These are phyloP conservation scores for Paxillus involutus DNA, from an alignment of 768 basidiomycete genomes.

Conservation along the genomic window DNA sequence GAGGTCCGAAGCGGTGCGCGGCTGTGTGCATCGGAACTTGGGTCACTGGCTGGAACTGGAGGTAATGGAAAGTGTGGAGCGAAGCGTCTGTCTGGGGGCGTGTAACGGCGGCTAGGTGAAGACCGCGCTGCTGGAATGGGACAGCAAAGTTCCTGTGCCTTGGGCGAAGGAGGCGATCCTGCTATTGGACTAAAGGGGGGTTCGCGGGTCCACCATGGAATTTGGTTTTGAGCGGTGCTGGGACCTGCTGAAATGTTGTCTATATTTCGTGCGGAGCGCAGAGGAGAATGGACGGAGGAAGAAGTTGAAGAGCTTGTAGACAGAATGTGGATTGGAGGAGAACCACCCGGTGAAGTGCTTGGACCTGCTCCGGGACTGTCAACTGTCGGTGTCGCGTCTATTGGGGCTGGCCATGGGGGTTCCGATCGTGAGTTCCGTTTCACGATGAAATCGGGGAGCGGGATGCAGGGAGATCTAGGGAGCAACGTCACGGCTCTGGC, in stretches of 20 bases:
- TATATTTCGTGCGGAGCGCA: constrained; percentile 1
- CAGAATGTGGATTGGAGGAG: neutral
- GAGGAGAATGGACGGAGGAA: constrained; percentile 1
- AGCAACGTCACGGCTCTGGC: constrained; percentile 30
- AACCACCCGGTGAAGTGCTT: neutral
- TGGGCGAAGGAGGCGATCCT: neutral
- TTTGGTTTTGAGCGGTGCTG: neutral
- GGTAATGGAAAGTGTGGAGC: constrained; percentile 18
- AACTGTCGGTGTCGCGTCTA: neutral
- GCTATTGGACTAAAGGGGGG: no score
- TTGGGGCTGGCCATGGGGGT: neutral
- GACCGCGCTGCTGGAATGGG: neutral
- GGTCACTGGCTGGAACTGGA: constrained; percentile 17
- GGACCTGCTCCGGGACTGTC: neutral
- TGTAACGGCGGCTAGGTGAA: constrained; percentile 4
- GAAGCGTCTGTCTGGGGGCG: constrained; percentile 13
- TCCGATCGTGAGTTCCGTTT: neutral
- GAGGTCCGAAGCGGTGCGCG: neutral
- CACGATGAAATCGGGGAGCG: constrained; percentile 14
- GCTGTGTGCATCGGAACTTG: neutral
- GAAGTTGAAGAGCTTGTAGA: neutral
- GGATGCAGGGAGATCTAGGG: constrained; percentile 25
- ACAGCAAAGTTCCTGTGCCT: neutral
- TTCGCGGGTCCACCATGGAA: no score
- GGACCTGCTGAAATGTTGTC: neutral